phyloP scores from a whole-genome alignment of 2,329 filamentous ascomycete species.

The Pezicula radicicola region DNA sequence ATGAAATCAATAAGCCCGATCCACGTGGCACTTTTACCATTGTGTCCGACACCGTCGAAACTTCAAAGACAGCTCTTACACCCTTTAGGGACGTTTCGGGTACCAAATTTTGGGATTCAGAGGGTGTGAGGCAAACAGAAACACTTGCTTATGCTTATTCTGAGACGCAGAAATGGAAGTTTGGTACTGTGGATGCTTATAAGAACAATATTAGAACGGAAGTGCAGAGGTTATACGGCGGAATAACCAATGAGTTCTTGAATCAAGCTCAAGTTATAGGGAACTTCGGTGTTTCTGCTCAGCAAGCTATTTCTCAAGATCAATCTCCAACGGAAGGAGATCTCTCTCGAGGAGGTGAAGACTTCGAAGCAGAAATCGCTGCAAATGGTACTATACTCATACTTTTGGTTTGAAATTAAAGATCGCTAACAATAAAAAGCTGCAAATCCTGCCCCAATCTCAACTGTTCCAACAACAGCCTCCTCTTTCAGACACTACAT shows the following conservation, averaged over 20 bases:
- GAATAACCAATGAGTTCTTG: conserved; percentile 12
- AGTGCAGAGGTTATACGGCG: conserved; percentile 17
- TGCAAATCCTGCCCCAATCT: not conserved
- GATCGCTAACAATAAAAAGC: not conserved
- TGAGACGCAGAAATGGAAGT: conserved; percentile 45
- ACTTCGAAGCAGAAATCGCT: conserved; percentile 18
- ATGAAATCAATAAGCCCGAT: conserved; percentile 54
- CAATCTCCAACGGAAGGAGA: not conserved
- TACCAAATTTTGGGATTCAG: conserved; percentile 15
- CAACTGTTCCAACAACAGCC: not conserved
- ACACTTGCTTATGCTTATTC: conserved; percentile 73
- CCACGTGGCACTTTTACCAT: conserved; percentile 61
- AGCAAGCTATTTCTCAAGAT: not conserved
- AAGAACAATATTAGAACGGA: conserved; percentile 10
- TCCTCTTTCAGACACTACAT: conserved; percentile 30
- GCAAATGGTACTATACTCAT: conserved; percentile 9
- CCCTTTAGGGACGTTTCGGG: conserved; percentile 57
- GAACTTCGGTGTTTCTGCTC: not conserved
- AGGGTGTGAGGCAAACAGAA: conserved; percentile 10
- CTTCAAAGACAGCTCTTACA: conserved; percentile 54
- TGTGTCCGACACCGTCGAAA: conserved; percentile 48
- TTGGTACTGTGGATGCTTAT: conserved; percentile 11
- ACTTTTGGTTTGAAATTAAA: not conserved
- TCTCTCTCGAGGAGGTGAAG: conserved; percentile 6
- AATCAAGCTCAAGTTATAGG: not conserved